A percentile compares a stretch with the other conserved stretches of the same genome.
Evolutionary conservation across 352 stramenopile species (phyloP).

Genomic region (Phytophthora pseudosyringae): DNA sequence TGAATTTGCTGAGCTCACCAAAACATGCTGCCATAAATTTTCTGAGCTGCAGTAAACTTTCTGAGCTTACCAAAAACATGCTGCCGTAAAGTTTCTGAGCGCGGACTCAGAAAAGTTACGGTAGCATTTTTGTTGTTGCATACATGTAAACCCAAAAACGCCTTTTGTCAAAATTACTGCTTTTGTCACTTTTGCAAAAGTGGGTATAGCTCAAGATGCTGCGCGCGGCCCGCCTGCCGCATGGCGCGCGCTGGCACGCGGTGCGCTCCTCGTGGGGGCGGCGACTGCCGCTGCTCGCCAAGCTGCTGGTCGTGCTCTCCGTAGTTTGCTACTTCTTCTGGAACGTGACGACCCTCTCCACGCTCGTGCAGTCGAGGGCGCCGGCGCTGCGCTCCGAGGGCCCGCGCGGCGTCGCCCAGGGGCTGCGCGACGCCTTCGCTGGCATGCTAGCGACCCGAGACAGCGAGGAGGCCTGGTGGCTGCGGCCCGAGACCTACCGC

Average conservation of each 20-base stretch:
- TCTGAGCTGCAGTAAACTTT: too few relatives aligned
- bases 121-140: too few relatives aligned
- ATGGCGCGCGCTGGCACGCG: slow-evolving; percentile 31
- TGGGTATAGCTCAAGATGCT: slow-evolving; percentile 27
- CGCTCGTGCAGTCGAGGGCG: slow-evolving; percentile 24
- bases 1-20: too few relatives aligned
- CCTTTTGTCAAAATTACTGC: too few relatives aligned
- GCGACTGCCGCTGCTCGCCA: slow-evolving; percentile 30
- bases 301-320: slow-evolving; percentile 33
- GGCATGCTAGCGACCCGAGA: slow-evolving; percentile 9
- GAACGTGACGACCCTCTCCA: slow-evolving; percentile 59
- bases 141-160: too few relatives aligned
- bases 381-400: slow-evolving; percentile 23
- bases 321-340: slow-evolving; percentile 56
- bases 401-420: slow-evolving; percentile 8
- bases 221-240: slow-evolving; percentile 26
- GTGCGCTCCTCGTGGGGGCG: slow-evolving; percentile 28
- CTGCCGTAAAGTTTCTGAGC: too few relatives aligned
- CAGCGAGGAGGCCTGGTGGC: slow-evolving; percentile 50
- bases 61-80: too few relatives aligned
- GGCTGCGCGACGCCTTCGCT: slow-evolving; percentile 11
- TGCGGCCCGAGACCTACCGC: slow-evolving; percentile 52
- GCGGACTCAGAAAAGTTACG: too few relatives aligned
- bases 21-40: too few relatives aligned
- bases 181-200: too few relatives aligned